Percentiles rank a stretch among this genome's conserved stretches.
Evolutionary conservation across 139 green algal genomes (phyloP).

Genomic region (Tetradesmus obliquus): DNA sequence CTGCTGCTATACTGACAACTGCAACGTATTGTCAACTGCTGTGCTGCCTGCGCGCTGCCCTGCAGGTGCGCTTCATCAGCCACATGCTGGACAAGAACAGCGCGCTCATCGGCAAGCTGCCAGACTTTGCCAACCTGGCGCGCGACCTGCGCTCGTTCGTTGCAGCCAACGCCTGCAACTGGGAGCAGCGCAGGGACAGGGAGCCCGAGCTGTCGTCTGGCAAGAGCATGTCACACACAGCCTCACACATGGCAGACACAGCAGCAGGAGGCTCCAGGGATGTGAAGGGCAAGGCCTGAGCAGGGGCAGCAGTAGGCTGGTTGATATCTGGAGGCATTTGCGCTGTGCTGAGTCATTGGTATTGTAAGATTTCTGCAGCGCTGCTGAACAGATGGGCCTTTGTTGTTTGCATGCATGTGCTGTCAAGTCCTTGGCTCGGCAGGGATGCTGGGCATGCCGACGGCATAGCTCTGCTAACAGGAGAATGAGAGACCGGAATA

Average conservation of each 20-base stretch:
- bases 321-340: no score
- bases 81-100: slow-evolving; percentile 46
- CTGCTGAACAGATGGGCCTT: background rate
- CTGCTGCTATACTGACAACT: no score
- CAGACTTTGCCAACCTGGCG: slow-evolving; percentile 30
- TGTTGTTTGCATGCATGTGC: no score
- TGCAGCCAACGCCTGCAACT: slow-evolving; percentile 15
- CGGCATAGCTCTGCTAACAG: no score
- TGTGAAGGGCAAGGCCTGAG: slow-evolving; percentile 19
- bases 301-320: no score
- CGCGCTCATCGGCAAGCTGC: slow-evolving; percentile 23
- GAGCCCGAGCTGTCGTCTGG: background rate
- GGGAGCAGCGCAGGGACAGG: slow-evolving; percentile 30
- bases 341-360: no score
- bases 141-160: slow-evolving; percentile 38
- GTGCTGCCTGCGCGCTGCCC: background rate
- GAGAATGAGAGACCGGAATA: no score
- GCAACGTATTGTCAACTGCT: background rate
- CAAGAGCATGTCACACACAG: background rate
- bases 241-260: slow-evolving; percentile 19
- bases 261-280: slow-evolving; percentile 6
- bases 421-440: no score
- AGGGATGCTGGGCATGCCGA: no score
- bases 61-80: slow-evolving; percentile 48
- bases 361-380: background rate